These are phyloP conservation scores for Candida mesenterica DNA, from an alignment of 1,139 yeast genomes.

Conservation along the genomic window DNA sequence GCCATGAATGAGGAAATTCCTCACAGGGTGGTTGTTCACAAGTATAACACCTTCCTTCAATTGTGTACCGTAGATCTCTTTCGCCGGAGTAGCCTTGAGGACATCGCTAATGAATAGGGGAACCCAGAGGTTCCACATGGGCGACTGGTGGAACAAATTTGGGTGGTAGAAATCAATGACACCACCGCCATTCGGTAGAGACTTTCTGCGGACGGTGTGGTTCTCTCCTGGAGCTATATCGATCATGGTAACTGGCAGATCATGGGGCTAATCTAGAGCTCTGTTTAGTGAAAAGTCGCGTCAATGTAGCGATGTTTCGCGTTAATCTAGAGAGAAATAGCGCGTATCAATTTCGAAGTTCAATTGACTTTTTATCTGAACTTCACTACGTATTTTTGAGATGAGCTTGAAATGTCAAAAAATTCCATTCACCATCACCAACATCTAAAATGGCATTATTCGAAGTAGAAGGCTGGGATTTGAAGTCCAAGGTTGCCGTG, in stretches of 20 bases:
- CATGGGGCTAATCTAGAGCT: too few species aligned
- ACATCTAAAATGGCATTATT: constrained; percentile 67
- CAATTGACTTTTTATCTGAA: too few species aligned
- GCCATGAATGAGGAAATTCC: constrained; percentile 27
- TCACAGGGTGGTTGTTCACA: constrained; percentile 37
- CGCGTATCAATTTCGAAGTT: too few species aligned
- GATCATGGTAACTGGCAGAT: constrained; percentile 6
- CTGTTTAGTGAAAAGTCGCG: too few species aligned
- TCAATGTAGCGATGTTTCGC: too few species aligned
- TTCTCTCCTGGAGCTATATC: constrained; percentile 34
- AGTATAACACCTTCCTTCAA: constrained; percentile 13
- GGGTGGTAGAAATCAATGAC: constrained; percentile 30
- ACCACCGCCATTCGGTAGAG: constrained; percentile 18
- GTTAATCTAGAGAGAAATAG: too few species aligned
- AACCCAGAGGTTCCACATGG: constrained; percentile 20
- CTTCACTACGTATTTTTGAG: too few species aligned
- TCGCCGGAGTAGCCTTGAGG: constrained; percentile 14
- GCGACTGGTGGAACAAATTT: constrained; percentile 31
- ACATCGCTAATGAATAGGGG: constrained; percentile 33
- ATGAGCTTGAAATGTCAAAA: background rate
- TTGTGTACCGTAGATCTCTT: constrained; percentile 18
- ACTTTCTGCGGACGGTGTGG: constrained; percentile 18
- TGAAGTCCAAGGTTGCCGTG: constrained; percentile 54
- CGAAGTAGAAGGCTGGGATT: constrained; percentile 80
- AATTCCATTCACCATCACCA: background rate